Evolutionary conservation across 2,329 filamentous ascomycete species (phyloP), one percentile per base, ranked within the genome.

Genomic region (Microsporum canis): DNA sequence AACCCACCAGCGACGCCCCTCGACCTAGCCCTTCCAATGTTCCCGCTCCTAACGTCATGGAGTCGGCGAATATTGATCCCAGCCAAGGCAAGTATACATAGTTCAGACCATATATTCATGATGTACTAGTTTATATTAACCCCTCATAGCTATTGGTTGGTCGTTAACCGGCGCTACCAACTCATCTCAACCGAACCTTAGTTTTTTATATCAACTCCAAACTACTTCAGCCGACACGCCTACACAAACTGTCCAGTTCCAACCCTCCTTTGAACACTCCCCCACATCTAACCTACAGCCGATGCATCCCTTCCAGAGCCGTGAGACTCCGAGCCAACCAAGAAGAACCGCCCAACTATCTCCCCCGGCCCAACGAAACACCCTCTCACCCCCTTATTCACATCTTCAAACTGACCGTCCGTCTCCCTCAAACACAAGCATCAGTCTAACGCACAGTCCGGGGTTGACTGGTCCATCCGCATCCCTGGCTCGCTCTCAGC

Each of bases 141-240:
- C 75, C 77, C 78, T 77, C 14, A 60, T 63, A 81, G 82, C 84
- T 0, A 89, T 95, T 62, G 90, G 89, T 0, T 95, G 88, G 87
- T 91, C 89, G 5, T 76, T 95, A n/a, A 90, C 90, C 0, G 90
- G 90, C 12, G 92, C 87, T 1, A 91, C 89, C 60, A 90, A 95
- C 68, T 94, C 89, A 2, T 87, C 89, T 0, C 91, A 85, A 64
- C 90, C 89, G 0, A 94, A 89, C 69, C 77, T 95, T 3, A 91
- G 89, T 0, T 81, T 92, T 61, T 83, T 95, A 69, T 95, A 90
- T 70, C 85, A 88, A 63, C 85, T 82, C 66, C 71, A 80, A 61
- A 75, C 76, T 27, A 61, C 67, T 5, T 1, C 71, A 70, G 10
- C 57, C 65, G 3, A 66, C 66, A 17, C 33, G 67, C 2, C 49